Conservation (phyloP, 169 alveolate genomes). For the Eimeria sp. region DNA sequence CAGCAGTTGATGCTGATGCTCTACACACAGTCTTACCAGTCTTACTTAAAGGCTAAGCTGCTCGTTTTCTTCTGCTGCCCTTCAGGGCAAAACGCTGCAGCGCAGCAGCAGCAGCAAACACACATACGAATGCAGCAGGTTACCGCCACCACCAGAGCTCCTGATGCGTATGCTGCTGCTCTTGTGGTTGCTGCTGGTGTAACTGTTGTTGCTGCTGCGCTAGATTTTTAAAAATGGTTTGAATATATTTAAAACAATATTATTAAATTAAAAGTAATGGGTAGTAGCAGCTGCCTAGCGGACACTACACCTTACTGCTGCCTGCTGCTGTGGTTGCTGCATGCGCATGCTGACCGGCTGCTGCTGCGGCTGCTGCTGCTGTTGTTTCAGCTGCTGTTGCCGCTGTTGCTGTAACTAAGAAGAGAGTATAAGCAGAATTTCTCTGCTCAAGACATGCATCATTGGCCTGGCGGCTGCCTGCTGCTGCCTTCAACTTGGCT, state of each 20-base stretch:
- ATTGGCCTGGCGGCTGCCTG: background rate
- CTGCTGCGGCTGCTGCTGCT: conserved; percentile 28
- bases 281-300: background rate
- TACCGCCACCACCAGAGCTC: background rate
- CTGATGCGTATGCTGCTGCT: background rate
- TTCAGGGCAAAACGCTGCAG: too few species aligned
- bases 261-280: background rate
- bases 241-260: too few species aligned
- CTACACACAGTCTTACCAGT: too few species aligned
- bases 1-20: background rate
- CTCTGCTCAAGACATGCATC: background rate
- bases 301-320: conserved; percentile 34
- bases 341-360: background rate
- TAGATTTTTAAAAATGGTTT: background rate
- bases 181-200: too few species aligned
- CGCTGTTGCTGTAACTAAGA: background rate
- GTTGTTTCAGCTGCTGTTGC: too few species aligned
- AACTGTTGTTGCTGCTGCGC: too few species aligned
- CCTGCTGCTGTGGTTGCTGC: conserved; percentile 7
- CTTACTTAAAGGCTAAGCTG: too few species aligned
- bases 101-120: too few species aligned
- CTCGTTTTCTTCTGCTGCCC: too few species aligned
- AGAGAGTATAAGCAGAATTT: background rate
- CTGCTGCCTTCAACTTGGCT: background rate
- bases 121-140: too few species aligned